Percentiles rank a stretch among this genome's conserved stretches.
These are phyloP conservation scores for Penicillium janthinellum DNA, from an alignment of 2,329 filamentous ascomycete genomes.

Conservation along the genomic window DNA sequence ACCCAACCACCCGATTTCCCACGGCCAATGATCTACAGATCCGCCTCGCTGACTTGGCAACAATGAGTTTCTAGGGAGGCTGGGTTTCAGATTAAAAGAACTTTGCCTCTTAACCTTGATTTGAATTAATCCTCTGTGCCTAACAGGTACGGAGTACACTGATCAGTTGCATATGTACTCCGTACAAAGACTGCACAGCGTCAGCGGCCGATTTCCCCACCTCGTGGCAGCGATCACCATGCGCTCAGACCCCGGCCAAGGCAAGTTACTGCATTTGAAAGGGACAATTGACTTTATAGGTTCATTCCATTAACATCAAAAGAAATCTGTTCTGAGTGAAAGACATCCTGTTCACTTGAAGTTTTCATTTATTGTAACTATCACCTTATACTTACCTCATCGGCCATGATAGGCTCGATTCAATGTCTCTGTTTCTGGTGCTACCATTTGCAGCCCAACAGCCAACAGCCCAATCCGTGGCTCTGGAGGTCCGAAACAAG, in stretches of 20 bases:
- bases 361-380: background rate
- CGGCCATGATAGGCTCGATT: background rate
- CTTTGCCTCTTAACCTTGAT: background rate
- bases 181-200: conserved; percentile 1
- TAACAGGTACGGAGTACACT: conserved; percentile 8
- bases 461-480: background rate
- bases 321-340: background rate
- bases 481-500: background rate
- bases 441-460: conserved; percentile 12
- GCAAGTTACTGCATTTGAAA: background rate
- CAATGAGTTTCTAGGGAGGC: conserved; percentile 11
- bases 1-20: conserved; percentile 42
- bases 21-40: conserved; percentile 19
- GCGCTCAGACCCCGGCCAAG: conserved; percentile 5
- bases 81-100: conserved; percentile 23
- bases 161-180: conserved; percentile 6
- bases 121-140: background rate
- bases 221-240: conserved; percentile 18
- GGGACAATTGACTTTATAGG: background rate
- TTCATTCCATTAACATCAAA: background rate
- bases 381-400: background rate
- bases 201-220: conserved; percentile 9
- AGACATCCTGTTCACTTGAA: background rate
- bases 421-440: background rate
- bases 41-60: background rate